phyloP scores from a whole-genome alignment of 2,329 filamentous ascomycete species.

The Aspergillus pseudoglaucus region DNA sequence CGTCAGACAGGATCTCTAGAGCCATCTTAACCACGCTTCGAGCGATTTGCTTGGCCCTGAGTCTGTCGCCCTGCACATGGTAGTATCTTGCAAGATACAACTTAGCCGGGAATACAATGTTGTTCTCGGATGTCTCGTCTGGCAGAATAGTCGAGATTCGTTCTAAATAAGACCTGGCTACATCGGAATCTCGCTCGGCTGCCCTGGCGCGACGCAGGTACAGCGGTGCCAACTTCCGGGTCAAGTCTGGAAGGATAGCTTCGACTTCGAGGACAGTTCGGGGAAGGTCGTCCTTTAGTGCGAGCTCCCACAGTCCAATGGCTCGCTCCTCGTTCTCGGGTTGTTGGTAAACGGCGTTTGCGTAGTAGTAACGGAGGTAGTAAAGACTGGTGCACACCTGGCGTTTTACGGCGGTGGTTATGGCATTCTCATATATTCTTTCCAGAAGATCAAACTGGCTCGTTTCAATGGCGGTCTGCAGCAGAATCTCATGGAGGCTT shows the following conservation, averaged over 20 bases:
- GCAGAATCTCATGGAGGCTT: conserved; percentile 9
- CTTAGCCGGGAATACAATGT: conserved; percentile 10
- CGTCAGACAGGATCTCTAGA: conserved; percentile 22
- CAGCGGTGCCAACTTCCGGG: conserved; percentile 11
- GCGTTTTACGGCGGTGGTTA: conserved; percentile 6
- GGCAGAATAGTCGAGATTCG: conserved; percentile 10
- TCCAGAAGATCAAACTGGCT: conserved; percentile 11
- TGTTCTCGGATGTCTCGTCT: conserved; percentile 9
- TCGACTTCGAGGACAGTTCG: conserved; percentile 9
- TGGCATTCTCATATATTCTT: conserved; percentile 14
- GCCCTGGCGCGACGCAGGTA: conserved; percentile 11
- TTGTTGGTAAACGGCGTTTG: conserved; percentile 8
- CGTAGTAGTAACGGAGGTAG: conserved; percentile 12
- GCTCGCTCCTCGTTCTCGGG: conserved; percentile 8
- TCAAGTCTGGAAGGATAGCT: conserved; percentile 7
- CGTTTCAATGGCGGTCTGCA: conserved; percentile 12
- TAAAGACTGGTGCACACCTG: conserved; percentile 6
- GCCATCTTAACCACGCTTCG: conserved; percentile 18
- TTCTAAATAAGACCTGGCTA: conserved; percentile 5
- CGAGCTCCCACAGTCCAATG: conserved; percentile 10
- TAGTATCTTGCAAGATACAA: conserved; percentile 17
- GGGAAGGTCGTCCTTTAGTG: conserved; percentile 11
- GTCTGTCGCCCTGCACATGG: conserved; percentile 10
- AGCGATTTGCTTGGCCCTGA: conserved; percentile 14
- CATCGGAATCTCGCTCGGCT: conserved; percentile 2